These are phyloP conservation scores for Turritis glabra DNA, from an alignment of 345 rosid genomes.

Conservation along the genomic window DNA sequence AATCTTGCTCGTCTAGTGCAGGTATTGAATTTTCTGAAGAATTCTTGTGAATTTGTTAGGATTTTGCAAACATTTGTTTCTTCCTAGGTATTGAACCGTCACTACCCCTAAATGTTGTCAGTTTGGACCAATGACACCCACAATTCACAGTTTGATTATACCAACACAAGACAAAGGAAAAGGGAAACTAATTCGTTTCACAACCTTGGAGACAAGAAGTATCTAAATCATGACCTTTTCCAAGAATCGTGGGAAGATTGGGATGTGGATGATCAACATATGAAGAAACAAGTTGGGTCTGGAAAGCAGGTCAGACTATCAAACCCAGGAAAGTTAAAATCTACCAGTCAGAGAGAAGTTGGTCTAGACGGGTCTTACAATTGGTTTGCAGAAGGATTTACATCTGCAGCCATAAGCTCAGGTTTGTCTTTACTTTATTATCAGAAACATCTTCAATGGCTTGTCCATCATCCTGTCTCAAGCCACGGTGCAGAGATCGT, in stretches of 20 bases:
- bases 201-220: slow-evolving; percentile 31
- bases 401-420: slow-evolving; percentile 35
- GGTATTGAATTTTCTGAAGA: slow-evolving; percentile 45
- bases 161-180: slow-evolving; percentile 38
- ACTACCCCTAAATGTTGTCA: slow-evolving; percentile 31
- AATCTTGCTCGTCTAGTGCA: slow-evolving; percentile 86
- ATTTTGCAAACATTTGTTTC: slow-evolving; percentile 14
- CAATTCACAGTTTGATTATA: slow-evolving; percentile 34
- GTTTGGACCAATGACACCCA: slow-evolving; percentile 47
- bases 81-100: slow-evolving; percentile 11
- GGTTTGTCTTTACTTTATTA: slow-evolving; percentile 29
- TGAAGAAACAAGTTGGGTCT: slow-evolving; percentile 21
- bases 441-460: slow-evolving; percentile 29
- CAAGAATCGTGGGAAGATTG: slow-evolving; percentile 39
- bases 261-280: slow-evolving; percentile 26
- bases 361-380: slow-evolving; percentile 20
- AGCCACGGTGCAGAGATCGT: slow-evolving; percentile 16
- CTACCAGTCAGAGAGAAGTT: slow-evolving; percentile 34
- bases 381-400: slow-evolving; percentile 47
- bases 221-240: slow-evolving; percentile 22
- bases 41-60: slow-evolving; percentile 2
- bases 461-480: slow-evolving; percentile 27
- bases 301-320: slow-evolving; percentile 38
- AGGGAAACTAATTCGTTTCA: slow-evolving; percentile 34
- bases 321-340: slow-evolving; percentile 37